These are phyloP conservation scores for Ustilago shanxiensis DNA, from an alignment of 1,284 basidiomycete species.

Conservation along the genomic window DNA sequence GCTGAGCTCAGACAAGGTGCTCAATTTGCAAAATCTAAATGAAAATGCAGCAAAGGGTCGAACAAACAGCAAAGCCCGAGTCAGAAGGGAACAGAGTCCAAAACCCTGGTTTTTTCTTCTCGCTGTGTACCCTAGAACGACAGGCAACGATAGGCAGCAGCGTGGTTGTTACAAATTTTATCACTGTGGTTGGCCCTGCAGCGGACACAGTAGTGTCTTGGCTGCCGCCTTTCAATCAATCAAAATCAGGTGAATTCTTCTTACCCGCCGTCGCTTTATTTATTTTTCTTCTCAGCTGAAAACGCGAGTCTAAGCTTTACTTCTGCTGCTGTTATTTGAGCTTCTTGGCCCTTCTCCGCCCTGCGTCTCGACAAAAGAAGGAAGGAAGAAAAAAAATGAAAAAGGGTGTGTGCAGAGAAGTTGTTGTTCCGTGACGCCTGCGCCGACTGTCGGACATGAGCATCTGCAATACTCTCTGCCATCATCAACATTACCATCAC, in stretches of 20 bases:
- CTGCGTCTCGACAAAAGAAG: neutral
- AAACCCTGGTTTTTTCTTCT: neutral
- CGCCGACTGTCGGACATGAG: neutral
- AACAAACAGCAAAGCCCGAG: neutral
- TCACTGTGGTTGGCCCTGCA: neutral
- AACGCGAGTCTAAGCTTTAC: neutral
- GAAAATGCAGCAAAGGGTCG: neutral
- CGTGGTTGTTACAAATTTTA: conserved; percentile 6
- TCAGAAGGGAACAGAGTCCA: neutral
- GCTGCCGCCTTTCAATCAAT: too few species aligned
- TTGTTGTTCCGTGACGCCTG: neutral
- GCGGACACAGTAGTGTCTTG: neutral
- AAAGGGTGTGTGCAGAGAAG: neutral
- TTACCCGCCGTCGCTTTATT: too few species aligned
- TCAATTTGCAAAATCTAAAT: too few species aligned
- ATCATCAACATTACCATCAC: too few species aligned
- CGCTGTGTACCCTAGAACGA: too few species aligned
- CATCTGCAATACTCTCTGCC: neutral
- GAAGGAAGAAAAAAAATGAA: neutral
- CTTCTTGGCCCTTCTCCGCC: conserved; percentile 3
- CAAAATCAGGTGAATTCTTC: too few species aligned
- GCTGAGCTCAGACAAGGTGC: conserved; percentile 6
- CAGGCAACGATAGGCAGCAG: neutral
- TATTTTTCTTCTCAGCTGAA: too few species aligned
- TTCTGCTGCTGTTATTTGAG: too few species aligned